phyloP scores from a whole-genome alignment of 164 flowering plant genomes.

The Liriodendron chinense region DNA sequence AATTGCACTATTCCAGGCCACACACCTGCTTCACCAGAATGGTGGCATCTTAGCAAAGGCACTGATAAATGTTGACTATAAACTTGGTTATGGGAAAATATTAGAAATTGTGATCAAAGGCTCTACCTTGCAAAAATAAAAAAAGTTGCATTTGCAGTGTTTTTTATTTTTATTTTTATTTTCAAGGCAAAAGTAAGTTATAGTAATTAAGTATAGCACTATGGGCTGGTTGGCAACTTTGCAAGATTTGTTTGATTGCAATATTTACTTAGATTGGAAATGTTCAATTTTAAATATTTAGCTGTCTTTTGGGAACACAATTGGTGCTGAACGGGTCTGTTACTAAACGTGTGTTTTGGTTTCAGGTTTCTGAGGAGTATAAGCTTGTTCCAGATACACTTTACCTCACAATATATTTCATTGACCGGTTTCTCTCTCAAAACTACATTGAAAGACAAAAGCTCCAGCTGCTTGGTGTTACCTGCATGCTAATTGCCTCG shows the following conservation, averaged over 20 bases:
- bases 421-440: slow-evolving; percentile 73
- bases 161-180: no score
- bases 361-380: slow-evolving; percentile 95
- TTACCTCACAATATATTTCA: slow-evolving; percentile 75
- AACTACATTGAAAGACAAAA: slow-evolving; percentile 70
- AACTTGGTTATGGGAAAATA: no score
- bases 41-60: no score
- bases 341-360: slow-evolving; percentile 3
- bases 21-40: neutral
- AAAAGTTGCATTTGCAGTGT: no score
- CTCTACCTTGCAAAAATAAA: no score
- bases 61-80: no score
- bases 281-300: neutral
- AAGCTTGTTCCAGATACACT: slow-evolving; percentile 85
- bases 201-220: no score
- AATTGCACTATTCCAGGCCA: no score
- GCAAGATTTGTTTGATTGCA: neutral
- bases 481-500: slow-evolving; percentile 99
- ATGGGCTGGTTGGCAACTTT: no score
- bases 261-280: neutral
- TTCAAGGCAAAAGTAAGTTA: no score
- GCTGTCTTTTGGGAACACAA: neutral
- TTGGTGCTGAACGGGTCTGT: neutral
- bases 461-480: slow-evolving; percentile 88
- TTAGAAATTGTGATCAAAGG: no score